A percentile compares a stretch with the other conserved stretches of the same genome.
phyloP scores from a whole-genome alignment of 75 land plant species.

The Pseudotsuga menziesii region DNA sequence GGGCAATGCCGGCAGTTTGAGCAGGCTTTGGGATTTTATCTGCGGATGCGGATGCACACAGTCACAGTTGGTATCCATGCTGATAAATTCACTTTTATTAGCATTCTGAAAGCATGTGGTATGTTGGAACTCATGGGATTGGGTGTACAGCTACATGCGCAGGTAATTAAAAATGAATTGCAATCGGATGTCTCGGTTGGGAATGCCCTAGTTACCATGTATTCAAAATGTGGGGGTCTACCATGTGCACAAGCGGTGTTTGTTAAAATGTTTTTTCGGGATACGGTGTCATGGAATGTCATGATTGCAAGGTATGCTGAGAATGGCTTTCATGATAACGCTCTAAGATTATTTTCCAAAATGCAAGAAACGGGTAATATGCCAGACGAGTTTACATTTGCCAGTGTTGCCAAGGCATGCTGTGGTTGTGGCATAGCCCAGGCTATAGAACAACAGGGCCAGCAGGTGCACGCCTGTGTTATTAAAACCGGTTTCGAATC shows the following conservation, averaged over 20 bases:
- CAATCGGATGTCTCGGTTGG: conserved; percentile 10
- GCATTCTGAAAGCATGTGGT: not conserved
- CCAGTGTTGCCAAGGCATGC: conserved; percentile 39
- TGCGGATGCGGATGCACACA: not conserved
- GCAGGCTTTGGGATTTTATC: not conserved
- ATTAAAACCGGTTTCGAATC: conserved; percentile 27
- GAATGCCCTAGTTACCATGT: conserved; percentile 12
- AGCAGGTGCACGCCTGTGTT: conserved; percentile 35
- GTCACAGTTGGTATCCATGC: not conserved
- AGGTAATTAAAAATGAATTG: conserved; percentile 6
- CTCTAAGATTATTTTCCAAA: conserved; percentile 22
- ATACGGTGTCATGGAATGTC: conserved; percentile 32
- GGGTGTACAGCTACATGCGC: conserved; percentile 7
- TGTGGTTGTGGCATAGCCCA: conserved; percentile 17
- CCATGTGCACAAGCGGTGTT: conserved; percentile 9
- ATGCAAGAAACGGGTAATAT: conserved; percentile 25
- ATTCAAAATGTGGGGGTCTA: conserved; percentile 15
- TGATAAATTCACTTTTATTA: not conserved
- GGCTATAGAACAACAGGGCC: not conserved
- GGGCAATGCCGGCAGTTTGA: not conserved
- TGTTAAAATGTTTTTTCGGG: not conserved
- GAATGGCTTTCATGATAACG: conserved; percentile 24
- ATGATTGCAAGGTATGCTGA: conserved; percentile 43
- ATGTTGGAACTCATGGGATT: not conserved
- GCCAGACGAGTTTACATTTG: conserved; percentile 35